Evolutionary conservation across 257 asterid genomes (phyloP).

Genomic region (Capsicum rhomboideum): DNA sequence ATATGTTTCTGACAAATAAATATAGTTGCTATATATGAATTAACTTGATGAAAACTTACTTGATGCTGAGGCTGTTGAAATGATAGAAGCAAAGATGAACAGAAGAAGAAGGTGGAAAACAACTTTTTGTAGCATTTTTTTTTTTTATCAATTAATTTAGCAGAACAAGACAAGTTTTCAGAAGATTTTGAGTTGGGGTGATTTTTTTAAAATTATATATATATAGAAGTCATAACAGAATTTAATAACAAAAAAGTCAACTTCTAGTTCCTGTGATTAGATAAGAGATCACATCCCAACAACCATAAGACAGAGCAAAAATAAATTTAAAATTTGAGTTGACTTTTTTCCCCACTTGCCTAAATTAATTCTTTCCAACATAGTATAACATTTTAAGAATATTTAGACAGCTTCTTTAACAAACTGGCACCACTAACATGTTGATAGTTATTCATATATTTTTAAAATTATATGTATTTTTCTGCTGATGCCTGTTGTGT

Average conservation of each 20-base stretch:
- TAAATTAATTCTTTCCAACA: background rate
- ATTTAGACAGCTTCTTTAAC: background rate
- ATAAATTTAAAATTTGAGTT: background rate
- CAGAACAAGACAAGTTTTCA: background rate
- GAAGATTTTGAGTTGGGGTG: background rate
- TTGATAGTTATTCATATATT: background rate
- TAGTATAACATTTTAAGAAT: background rate
- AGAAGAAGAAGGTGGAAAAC: background rate
- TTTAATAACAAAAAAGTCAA: background rate
- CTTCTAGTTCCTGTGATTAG: too few species aligned
- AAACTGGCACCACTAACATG: background rate
- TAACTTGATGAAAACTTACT: background rate
- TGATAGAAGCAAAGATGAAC: background rate
- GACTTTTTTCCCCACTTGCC: background rate
- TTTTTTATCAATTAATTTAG: background rate
- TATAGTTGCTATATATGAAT: too few species aligned
- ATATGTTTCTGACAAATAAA: too few species aligned
- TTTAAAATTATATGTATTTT: too few species aligned
- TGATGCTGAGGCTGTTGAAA: background rate
- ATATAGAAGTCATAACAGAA: background rate
- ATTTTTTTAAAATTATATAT: background rate
- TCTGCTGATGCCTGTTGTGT: too few species aligned
- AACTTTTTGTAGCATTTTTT: background rate
- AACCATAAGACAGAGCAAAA: background rate
- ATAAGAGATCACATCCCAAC: too few species aligned